A percentile compares a stretch with the other conserved stretches of the same genome.
Evolutionary conservation across 352 stramenopile genomes (phyloP).

Genomic region (Globisporangium takayamanum): DNA sequence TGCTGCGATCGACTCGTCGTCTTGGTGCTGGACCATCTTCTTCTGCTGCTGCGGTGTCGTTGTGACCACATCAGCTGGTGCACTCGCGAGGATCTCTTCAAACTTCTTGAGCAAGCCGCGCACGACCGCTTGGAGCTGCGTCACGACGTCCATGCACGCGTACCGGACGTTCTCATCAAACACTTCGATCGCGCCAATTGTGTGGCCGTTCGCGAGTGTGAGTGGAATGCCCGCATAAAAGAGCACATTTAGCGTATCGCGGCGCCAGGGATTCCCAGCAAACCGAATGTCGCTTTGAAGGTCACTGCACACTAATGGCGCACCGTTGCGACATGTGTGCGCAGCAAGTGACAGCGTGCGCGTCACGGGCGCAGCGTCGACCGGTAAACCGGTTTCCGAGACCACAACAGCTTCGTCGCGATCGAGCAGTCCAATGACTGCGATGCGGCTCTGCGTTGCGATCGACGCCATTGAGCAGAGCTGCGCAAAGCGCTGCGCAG

Average conservation of each 20-base stretch:
- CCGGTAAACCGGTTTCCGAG: conserved; percentile 33
- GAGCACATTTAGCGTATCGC: conserved; percentile 30
- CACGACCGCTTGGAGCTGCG: conserved; percentile 69
- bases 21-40: not conserved
- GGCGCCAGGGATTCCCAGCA: conserved; percentile 46
- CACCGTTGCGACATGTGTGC: conserved; percentile 61
- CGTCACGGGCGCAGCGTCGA: conserved; percentile 16
- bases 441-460: conserved; percentile 57
- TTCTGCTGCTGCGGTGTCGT: not conserved
- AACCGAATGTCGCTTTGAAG: conserved; percentile 62
- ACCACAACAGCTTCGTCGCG: conserved; percentile 46
- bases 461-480: conserved; percentile 78
- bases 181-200: conserved; percentile 66
- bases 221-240: conserved; percentile 85
- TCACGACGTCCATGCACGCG: conserved; percentile 54
- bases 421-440: conserved; percentile 58
- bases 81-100: conserved; percentile 51
- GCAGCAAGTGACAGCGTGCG: conserved; percentile 45
- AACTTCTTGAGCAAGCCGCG: conserved; percentile 67
- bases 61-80: conserved; percentile 9
- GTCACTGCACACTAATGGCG: conserved; percentile 61
- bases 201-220: conserved; percentile 58
- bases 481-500: conserved; percentile 46
- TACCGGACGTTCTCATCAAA: conserved; percentile 47
- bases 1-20: not conserved